Conservation (phyloP, 768 basidiomycete genomes). For the Panus rudis region DNA sequence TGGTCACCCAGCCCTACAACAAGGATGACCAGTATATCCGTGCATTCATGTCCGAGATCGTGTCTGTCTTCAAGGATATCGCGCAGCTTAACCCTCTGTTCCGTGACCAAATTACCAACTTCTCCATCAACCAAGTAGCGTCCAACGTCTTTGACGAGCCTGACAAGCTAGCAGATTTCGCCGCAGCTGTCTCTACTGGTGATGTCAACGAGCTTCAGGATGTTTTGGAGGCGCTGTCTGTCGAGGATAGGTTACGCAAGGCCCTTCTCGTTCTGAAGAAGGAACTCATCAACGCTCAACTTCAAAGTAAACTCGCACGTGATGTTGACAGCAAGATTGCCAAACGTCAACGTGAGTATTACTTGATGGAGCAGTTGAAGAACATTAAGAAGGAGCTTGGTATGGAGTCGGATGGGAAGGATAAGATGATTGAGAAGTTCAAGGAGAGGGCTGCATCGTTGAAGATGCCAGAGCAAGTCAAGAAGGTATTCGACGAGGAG, state of each 20-base stretch:
- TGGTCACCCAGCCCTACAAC: conserved; percentile 73
- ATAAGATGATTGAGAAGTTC: conserved; percentile 89
- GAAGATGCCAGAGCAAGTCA: conserved; percentile 85
- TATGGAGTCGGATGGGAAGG: conserved; percentile 93
- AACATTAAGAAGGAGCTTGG: conserved; percentile 95
- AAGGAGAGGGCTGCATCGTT: conserved; percentile 73
- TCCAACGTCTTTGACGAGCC: conserved; percentile 96
- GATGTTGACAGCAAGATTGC: conserved; percentile 95
- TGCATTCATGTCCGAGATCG: conserved; percentile 94
- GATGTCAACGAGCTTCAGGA: conserved; percentile 90
- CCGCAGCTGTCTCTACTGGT: conserved; percentile 92
- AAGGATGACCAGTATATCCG: conserved; percentile 94
- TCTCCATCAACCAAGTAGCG: conserved; percentile 87
- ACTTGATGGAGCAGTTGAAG: conserved; percentile 94
- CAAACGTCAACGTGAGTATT: conserved; percentile 90
- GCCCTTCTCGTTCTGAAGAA: conserved; percentile 92
- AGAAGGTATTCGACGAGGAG: conserved; percentile 96
- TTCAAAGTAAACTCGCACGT: conserved; percentile 86
- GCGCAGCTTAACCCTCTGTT: conserved; percentile 95
- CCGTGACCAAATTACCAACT: conserved; percentile 97
- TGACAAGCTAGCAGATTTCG: conserved; percentile 94
- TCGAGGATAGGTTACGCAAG: conserved; percentile 87
- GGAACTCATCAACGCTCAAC: conserved; percentile 93
- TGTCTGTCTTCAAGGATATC: conserved; percentile 97
- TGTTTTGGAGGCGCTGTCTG: conserved; percentile 78